Conservation (phyloP, 2,329 filamentous ascomycete genomes). For the Paraconiothyrium sp. region DNA sequence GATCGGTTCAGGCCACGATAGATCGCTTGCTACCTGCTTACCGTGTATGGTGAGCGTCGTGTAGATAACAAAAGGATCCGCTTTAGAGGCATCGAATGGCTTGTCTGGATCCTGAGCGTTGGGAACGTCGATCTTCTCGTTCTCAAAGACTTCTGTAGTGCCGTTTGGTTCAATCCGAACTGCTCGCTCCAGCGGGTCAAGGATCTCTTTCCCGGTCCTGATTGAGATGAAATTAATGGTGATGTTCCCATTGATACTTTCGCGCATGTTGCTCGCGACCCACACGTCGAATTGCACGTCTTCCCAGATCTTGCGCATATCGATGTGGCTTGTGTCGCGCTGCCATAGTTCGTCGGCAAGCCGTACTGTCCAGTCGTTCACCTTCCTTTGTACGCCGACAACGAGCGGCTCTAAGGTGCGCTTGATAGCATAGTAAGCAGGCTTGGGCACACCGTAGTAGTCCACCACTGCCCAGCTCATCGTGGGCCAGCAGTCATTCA, state of each 20-base stretch:
- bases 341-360: slow-evolving; percentile 38
- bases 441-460: slow-evolving; percentile 33
- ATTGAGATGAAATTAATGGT: slow-evolving; percentile 27
- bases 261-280: slow-evolving; percentile 24
- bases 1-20: slow-evolving; percentile 36
- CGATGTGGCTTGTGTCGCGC: slow-evolving; percentile 39
- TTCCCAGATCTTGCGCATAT: slow-evolving; percentile 31
- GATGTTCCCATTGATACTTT: slow-evolving; percentile 20
- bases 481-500: slow-evolving; percentile 40
- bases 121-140: slow-evolving; percentile 16
- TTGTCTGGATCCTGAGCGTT: slow-evolving; percentile 17
- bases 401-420: slow-evolving; percentile 28
- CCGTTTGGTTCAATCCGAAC: slow-evolving; percentile 27
- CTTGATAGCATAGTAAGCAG: slow-evolving; percentile 35
- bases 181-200: slow-evolving; percentile 5
- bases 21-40: slow-evolving; percentile 23
- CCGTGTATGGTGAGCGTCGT: slow-evolving; percentile 20
- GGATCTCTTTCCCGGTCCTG: slow-evolving; percentile 23
- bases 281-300: slow-evolving; percentile 32
- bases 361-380: slow-evolving; percentile 32
- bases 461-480: slow-evolving; percentile 38
- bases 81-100: slow-evolving; percentile 22
- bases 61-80: slow-evolving; percentile 32
- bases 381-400: slow-evolving; percentile 30
- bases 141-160: slow-evolving; percentile 28